A percentile compares a stretch with the other conserved stretches of the same genome.
Conservation (phyloP, 805 yeast species). For the Starmerella apis region DNA sequence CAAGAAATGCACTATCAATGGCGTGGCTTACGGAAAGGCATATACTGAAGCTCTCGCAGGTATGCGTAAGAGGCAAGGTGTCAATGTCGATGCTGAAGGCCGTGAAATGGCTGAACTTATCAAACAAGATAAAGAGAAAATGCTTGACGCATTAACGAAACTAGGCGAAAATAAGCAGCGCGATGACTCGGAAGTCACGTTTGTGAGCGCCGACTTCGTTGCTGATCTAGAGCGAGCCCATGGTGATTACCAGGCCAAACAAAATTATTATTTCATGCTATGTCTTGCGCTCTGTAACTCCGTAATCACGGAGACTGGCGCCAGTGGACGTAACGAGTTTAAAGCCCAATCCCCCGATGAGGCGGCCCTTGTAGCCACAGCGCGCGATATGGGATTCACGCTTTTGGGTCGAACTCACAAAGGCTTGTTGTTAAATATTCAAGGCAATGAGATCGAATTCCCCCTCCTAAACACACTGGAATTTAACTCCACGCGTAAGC, state of each 20-base stretch:
- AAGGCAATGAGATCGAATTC: slow-evolving; percentile 41
- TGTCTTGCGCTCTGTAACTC: slow-evolving; percentile 70
- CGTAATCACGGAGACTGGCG: slow-evolving; percentile 50
- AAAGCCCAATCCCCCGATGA: slow-evolving; percentile 85
- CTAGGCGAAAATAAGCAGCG: slow-evolving; percentile 42
- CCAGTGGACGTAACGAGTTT: slow-evolving; percentile 39
- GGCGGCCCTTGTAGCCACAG: slow-evolving; percentile 68
- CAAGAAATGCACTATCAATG: slow-evolving; percentile 63
- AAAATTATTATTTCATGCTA: slow-evolving; percentile 53
- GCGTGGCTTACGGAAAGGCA: slow-evolving; percentile 61
- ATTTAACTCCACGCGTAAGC: slow-evolving; percentile 63
- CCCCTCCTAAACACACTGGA: slow-evolving; percentile 52
- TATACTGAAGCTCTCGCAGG: slow-evolving; percentile 74
- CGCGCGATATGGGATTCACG: slow-evolving; percentile 63
- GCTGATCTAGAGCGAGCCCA: slow-evolving; percentile 40
- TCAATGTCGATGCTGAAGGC: slow-evolving; percentile 47
- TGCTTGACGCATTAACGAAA: slow-evolving; percentile 39
- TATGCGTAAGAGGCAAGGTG: slow-evolving; percentile 54
- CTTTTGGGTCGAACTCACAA: slow-evolving; percentile 49
- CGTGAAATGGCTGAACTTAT: slow-evolving; percentile 40
- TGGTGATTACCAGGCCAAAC: slow-evolving; percentile 38
- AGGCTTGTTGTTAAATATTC: slow-evolving; percentile 38
- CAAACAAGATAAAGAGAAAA: slow-evolving; percentile 38
- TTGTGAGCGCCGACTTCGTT: slow-evolving; percentile 54
- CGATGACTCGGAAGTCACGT: slow-evolving; percentile 47